Conservation (phyloP, 176 grass and related monocot species). For the Phoenix roebelenii region DNA sequence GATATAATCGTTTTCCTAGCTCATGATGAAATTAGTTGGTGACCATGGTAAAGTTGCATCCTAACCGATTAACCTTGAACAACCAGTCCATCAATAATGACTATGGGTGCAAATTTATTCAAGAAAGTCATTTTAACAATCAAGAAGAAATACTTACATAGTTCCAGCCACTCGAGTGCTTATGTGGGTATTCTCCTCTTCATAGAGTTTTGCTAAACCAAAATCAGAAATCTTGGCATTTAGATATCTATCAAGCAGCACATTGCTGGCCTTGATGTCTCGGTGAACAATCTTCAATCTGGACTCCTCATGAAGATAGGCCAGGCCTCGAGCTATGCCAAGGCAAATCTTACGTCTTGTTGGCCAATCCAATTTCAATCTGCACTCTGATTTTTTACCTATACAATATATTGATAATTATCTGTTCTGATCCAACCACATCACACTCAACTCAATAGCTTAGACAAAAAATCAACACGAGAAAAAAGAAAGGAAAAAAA, state of each 20-base stretch:
- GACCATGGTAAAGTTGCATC: too few relatives aligned
- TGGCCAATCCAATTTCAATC: conserved; percentile 60
- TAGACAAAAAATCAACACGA: too few relatives aligned
- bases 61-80: too few relatives aligned
- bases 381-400: conserved; percentile 33
- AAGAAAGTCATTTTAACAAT: too few relatives aligned
- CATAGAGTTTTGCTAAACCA: conserved; percentile 85
- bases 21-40: too few relatives aligned
- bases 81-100: too few relatives aligned
- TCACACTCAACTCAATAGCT: too few relatives aligned
- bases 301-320: conserved; percentile 84
- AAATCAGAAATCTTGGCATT: conserved; percentile 95
- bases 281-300: conserved; percentile 81
- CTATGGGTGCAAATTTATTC: too few relatives aligned
- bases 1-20: too few relatives aligned
- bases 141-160: conserved; percentile 46
- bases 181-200: conserved; percentile 82
- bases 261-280: conserved; percentile 98
- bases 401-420: neutral
- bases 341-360: conserved; percentile 76
- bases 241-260: conserved; percentile 80
- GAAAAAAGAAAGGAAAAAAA: neutral
- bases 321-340: conserved; percentile 76
- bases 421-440: too few relatives aligned
- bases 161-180: conserved; percentile 91